Evolutionary conservation across 2,329 filamentous ascomycete genomes (phyloP), one percentile per base, ranked within the genome.

Genomic region (Stemphylium lycopersici): DNA sequence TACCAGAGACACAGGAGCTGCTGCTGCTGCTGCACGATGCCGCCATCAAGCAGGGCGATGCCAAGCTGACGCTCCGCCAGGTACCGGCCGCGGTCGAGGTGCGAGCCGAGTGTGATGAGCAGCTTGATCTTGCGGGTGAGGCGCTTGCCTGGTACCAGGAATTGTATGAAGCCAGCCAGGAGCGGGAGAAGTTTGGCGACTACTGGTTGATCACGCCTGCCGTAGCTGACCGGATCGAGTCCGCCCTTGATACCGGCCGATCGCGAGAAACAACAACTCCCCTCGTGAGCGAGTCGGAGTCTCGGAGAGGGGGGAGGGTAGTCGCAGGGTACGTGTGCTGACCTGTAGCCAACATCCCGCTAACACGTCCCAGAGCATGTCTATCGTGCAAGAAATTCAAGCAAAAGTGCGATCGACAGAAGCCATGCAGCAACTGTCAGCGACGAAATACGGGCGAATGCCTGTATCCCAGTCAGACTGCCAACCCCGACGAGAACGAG

Each of bases 31-130:
- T 97, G 4, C 79, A 86, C 8, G 77, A 81, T 16, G 80, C 73
- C 2, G 56, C 79, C 1, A 62, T 77, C 5, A 72, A 80, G 32
- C 69, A 75, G 36, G 63, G 66, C 15, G 63, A 71, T 42, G 59
- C 65, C 8, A 70, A 69, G 66, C 15, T 75, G 61, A 77, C 68
- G 70, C 81, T 48, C 77, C 79, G 10, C 37, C 86, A 91, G 49
- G 77, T 91, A 1, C 87, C 89, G 1, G 87, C 90, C 2, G 92
- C 93, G 0, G 68, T 83, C 1, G 91, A 97, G 70, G 75, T 96
- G 22, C 85, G 87, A 63, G 76, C 80, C 18, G 82, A 86, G 52
- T 90, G 90, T 66, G 87, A 84, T 62, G 74, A 78, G 6, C 81
- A 83, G 4, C 80, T 96, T 6, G 90, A 96, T 47, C 74, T 82